Base-by-base conservation (phyloP, 306 rosid genomes). In the Dalbergia oliveri region DNA sequence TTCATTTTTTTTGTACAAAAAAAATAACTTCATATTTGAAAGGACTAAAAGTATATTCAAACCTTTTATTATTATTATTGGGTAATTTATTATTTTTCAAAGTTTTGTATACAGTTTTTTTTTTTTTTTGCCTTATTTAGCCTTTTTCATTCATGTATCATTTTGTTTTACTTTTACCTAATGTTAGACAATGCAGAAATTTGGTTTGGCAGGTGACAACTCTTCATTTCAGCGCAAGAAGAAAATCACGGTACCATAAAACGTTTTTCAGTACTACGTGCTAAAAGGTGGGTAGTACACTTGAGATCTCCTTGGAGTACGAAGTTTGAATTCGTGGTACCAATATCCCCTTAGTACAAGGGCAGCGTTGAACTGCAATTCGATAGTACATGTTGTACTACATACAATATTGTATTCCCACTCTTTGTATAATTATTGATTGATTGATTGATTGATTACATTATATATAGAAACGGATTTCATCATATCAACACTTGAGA, bases 351-450 rank as follows among this genome's bases (percentile, higher is more conserved):
- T 26, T 26, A 82, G 88, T 76, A 84, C 84, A 75, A 1, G 23
- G 34, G 15, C 19, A 82, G 12, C 39, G 37, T 69, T 79, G 63
- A 54, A 78, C 72, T 26, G 13, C 10, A 45, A 69, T 49, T 51
- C 57, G 62, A n/a, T 57, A 78, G 89, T 86, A 82, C 89, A 81
- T 35, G 33, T 49, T 74, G 89, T 86, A 82, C 86, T 67, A 11
- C 76, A 35, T 35, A 35, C 1, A 37, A 37, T 37, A 37, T 37
- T 2, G 23, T 56, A 19, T n/a, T 12, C 69, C 16, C 57, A 26
- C 16, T 21, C 66, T 3, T 45, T 19, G 13, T 34, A 33, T 15
- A 60, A 33, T 8, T 8, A 26, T 26, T 26, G 31, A 26, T 2
- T 26, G 31, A 2, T 26, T 26, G 31, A 49, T 8, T 18, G 15